Percentiles rank a stretch among this genome's conserved stretches.
Conservation (phyloP, 768 basidiomycete species). For the Rickenella mellea region DNA sequence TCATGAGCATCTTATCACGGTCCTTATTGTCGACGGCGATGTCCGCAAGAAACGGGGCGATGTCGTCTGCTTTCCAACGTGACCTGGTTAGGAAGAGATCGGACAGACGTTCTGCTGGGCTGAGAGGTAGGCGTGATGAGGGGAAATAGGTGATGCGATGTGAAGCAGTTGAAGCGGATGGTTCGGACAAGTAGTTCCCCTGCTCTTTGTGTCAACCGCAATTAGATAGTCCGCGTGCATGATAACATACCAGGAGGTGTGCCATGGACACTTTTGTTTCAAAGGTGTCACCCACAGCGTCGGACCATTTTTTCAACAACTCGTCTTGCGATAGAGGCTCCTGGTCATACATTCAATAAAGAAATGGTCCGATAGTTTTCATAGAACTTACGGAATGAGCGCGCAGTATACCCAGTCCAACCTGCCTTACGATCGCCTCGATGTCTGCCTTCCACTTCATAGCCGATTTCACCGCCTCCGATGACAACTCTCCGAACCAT, state of each 20-base stretch:
- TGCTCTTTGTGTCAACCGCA: constrained; percentile 19
- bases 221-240: constrained; percentile 1
- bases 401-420: constrained; percentile 70
- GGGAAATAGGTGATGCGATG: constrained; percentile 75
- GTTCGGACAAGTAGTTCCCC: constrained; percentile 60
- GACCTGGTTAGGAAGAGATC: constrained; percentile 79
- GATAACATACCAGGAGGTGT: constrained; percentile 54
- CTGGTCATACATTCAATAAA: too few species aligned
- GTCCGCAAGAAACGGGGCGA: constrained; percentile 72
- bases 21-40: constrained; percentile 81
- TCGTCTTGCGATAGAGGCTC: constrained; percentile 44
- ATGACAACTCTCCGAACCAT: constrained; percentile 65
- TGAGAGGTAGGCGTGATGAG: constrained; percentile 58
- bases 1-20: constrained; percentile 78
- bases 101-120: constrained; percentile 72
- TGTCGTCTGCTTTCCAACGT: constrained; percentile 73
- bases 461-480: constrained; percentile 16
- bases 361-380: too few species aligned
- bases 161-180: constrained; percentile 16
- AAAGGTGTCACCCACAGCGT: constrained; percentile 72
- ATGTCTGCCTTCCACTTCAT: constrained; percentile 62
- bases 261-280: constrained; percentile 47
- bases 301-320: constrained; percentile 63
- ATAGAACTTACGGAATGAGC: constrained; percentile 37
- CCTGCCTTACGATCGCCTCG: constrained; percentile 51